phyloP scores from a whole-genome alignment of 2,329 filamentous ascomycete genomes.

The Rugonectria rugulosa region DNA sequence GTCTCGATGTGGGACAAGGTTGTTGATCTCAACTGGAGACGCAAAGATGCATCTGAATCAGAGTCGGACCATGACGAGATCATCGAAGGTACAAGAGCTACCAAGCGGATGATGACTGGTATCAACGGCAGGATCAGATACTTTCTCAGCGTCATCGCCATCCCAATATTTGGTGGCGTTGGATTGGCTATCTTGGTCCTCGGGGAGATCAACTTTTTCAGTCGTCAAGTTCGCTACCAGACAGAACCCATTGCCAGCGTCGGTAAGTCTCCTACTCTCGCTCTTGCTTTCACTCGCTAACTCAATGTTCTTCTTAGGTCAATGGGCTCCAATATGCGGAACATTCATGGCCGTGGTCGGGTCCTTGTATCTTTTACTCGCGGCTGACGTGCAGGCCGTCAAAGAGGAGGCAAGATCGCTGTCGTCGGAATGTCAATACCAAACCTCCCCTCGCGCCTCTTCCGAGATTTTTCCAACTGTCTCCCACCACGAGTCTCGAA shows the following conservation, averaged over 20 bases:
- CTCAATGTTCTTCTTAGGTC: slow-evolving; percentile 46
- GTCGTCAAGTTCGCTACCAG: slow-evolving; percentile 60
- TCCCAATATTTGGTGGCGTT: slow-evolving; percentile 65
- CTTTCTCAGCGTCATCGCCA: slow-evolving; percentile 63
- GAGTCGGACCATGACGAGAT: slow-evolving; percentile 45
- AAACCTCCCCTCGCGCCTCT: slow-evolving; percentile 18
- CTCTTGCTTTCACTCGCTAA: rapidly evolving
- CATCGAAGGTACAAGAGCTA: slow-evolving; percentile 63
- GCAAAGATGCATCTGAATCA: slow-evolving; percentile 38
- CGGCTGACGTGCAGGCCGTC: slow-evolving; percentile 38
- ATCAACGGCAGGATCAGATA: slow-evolving; percentile 63
- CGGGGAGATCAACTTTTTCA: slow-evolving; percentile 72
- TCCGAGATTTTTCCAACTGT: neutral
- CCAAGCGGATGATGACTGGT: slow-evolving; percentile 57
- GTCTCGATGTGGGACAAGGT: slow-evolving; percentile 71
- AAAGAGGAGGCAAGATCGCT: slow-evolving; percentile 8
- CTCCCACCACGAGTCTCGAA: too few species aligned
- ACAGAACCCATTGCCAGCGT: slow-evolving; percentile 70
- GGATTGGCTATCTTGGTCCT: slow-evolving; percentile 66
- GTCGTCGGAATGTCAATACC: slow-evolving; percentile 11
- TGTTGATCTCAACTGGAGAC: slow-evolving; percentile 66
- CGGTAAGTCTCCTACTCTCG: slow-evolving; percentile 49
- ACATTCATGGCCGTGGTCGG: slow-evolving; percentile 65
- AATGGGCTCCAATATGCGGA: slow-evolving; percentile 68
- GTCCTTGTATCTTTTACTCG: slow-evolving; percentile 63